A percentile compares a stretch with the other conserved stretches of the same genome.
Evolutionary conservation across 2,329 filamentous ascomycete genomes (phyloP).

Genomic region (Laburnicola sp.): DNA sequence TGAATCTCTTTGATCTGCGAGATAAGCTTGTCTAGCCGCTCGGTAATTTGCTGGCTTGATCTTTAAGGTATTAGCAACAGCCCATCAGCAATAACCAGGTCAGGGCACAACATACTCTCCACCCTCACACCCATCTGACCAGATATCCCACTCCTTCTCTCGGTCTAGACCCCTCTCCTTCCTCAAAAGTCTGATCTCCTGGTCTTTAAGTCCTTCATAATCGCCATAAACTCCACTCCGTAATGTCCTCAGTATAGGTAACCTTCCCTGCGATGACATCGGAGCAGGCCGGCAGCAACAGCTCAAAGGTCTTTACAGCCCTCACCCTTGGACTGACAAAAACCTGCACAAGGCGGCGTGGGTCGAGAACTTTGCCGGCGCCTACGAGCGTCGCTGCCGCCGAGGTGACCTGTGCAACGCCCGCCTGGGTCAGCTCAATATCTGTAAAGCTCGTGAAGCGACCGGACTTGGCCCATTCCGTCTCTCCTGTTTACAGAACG

Average conservation of each 20-base stretch:
- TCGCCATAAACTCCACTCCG: constrained; percentile 88
- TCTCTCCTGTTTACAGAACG: constrained; percentile 52
- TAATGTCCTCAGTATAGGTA: constrained; percentile 70
- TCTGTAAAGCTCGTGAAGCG: constrained; percentile 47
- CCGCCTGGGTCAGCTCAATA: constrained; percentile 59
- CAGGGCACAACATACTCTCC: constrained; percentile 62
- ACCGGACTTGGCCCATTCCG: constrained; percentile 54
- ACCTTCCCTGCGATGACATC: constrained; percentile 47
- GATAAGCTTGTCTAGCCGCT: too few relatives aligned
- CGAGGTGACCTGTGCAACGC: constrained; percentile 47
- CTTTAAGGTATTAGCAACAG: constrained; percentile 1
- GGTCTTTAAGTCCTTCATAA: constrained; percentile 79
- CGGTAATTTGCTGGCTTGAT: too few relatives aligned
- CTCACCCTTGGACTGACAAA: constrained; percentile 56
- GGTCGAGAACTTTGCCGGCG: constrained; percentile 56
- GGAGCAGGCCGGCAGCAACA: constrained; percentile 40
- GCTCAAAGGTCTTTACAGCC: constrained; percentile 54
- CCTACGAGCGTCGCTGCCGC: constrained; percentile 55
- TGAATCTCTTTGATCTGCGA: too few relatives aligned
- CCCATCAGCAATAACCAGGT: background rate
- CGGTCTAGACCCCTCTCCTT: constrained; percentile 59
- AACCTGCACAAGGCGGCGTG: constrained; percentile 51
- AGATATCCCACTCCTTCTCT: constrained; percentile 76
- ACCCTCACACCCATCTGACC: constrained; percentile 82
- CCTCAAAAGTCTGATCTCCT: constrained; percentile 64